Percentiles rank a stretch among this genome's conserved stretches.
phyloP scores from a whole-genome alignment of 768 basidiomycete genomes.

The Omphalotus guepiniiformis region DNA sequence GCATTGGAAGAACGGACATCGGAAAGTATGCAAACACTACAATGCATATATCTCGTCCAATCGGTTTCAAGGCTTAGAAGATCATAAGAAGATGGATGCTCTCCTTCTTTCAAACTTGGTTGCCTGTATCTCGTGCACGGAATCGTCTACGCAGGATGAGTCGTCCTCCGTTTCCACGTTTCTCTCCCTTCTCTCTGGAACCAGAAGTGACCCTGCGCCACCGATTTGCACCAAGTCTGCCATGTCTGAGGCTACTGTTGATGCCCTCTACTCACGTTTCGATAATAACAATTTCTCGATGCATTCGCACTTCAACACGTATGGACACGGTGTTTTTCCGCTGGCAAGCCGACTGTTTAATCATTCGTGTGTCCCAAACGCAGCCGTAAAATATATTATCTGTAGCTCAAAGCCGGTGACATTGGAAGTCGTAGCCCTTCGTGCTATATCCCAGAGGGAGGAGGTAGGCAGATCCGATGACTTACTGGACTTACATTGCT shows the following conservation, averaged over 20 bases:
- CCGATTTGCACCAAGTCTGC: constrained; percentile 32
- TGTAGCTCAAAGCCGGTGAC: constrained; percentile 28
- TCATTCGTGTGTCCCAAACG: constrained; percentile 77
- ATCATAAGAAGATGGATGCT: constrained; percentile 56
- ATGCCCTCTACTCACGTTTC: constrained; percentile 52
- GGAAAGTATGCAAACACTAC: constrained; percentile 60
- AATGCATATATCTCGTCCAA: constrained; percentile 42
- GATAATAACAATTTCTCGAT: constrained; percentile 81
- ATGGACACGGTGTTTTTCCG: constrained; percentile 76
- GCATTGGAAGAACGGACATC: constrained; percentile 68
- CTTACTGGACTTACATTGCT: not conserved
- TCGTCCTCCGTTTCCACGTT: constrained; percentile 29
- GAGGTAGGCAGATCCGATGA: constrained; percentile 44
- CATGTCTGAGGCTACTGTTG: constrained; percentile 19
- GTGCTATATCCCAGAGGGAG: constrained; percentile 51
- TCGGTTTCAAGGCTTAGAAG: constrained; percentile 43
- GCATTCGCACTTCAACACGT: constrained; percentile 64
- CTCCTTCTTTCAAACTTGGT: constrained; percentile 61
- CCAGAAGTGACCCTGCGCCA: constrained; percentile 17
- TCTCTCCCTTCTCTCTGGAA: constrained; percentile 43
- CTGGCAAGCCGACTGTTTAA: constrained; percentile 78
- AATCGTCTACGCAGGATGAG: constrained; percentile 17
- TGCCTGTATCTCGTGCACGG: constrained; percentile 30
- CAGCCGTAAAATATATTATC: constrained; percentile 56
- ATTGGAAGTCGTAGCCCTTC: constrained; percentile 67